These are phyloP conservation scores for Cercospora zeina DNA, from an alignment of 2,329 filamentous ascomycete species.

Conservation along the genomic window DNA sequence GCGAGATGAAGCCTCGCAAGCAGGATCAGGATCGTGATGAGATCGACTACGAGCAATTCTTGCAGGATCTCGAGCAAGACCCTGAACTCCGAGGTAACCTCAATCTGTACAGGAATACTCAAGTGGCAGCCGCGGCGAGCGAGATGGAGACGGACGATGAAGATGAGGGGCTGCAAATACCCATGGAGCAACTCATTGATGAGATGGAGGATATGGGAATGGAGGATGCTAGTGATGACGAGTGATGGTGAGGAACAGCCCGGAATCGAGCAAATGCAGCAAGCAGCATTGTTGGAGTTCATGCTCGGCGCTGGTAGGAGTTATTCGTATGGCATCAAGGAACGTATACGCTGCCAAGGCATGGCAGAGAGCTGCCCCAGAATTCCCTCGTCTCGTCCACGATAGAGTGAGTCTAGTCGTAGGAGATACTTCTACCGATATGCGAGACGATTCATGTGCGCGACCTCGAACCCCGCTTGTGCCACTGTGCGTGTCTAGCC, in stretches of 20 bases:
- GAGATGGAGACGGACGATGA: slow-evolving; percentile 58
- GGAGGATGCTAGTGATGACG: slow-evolving; percentile 50
- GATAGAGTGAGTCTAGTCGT: background rate
- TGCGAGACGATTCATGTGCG: background rate
- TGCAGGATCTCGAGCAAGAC: slow-evolving; percentile 95
- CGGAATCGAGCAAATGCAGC: background rate
- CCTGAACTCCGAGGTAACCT: slow-evolving; percentile 80
- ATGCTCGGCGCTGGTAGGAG: slow-evolving; percentile 3
- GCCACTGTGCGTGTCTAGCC: slow-evolving; percentile 3
- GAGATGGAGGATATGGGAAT: slow-evolving; percentile 89
- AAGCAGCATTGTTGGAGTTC: background rate
- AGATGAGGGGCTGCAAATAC: slow-evolving; percentile 53
- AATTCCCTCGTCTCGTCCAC: background rate
- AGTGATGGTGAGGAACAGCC: slow-evolving; percentile 16
- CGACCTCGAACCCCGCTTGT: background rate
- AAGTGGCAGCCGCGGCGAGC: slow-evolving; percentile 60
- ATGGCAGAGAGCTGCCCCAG: background rate
- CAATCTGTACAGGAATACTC: slow-evolving; percentile 76
- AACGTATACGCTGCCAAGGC: background rate
- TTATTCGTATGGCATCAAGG: background rate
- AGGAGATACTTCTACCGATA: background rate
- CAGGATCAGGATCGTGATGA: slow-evolving; percentile 86
- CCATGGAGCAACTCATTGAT: slow-evolving; percentile 68
- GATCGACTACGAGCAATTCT: slow-evolving; percentile 93
- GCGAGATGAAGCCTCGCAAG: slow-evolving; percentile 81